phyloP scores from a whole-genome alignment of 202 grass and related monocot species.

The Elaeis oleifera region DNA sequence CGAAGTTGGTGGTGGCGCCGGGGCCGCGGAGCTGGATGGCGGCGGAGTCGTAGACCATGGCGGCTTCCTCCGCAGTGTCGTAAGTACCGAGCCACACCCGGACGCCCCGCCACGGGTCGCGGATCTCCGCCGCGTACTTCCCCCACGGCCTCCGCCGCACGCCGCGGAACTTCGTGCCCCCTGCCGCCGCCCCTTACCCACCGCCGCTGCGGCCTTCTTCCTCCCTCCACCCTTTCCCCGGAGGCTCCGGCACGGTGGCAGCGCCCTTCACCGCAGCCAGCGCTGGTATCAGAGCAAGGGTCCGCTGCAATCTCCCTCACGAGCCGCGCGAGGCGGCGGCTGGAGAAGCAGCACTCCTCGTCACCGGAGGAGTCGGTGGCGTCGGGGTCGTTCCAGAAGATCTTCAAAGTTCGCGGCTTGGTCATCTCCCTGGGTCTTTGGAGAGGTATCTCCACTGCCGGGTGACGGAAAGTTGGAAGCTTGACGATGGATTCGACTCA shows the following conservation, averaged over 20 bases:
- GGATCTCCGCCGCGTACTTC: slow-evolving; percentile 93
- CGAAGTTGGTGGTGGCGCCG: slow-evolving; percentile 69
- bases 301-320: slow-evolving; percentile 15
- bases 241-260: slow-evolving; percentile 3
- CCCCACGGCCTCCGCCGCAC: slow-evolving; percentile 88
- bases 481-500: neutral
- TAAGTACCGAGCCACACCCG: slow-evolving; percentile 96
- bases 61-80: slow-evolving; percentile 99
- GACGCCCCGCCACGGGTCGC: slow-evolving; percentile 79
- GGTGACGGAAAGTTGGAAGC: neutral
- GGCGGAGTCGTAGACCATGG: slow-evolving; percentile 78
- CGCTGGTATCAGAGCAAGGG: slow-evolving; percentile 16
- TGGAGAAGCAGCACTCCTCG: slow-evolving; percentile 23
- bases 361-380: slow-evolving; percentile 64
- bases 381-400: slow-evolving; percentile 76
- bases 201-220: neutral
- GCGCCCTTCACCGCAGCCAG: slow-evolving; percentile 12
- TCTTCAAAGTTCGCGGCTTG: slow-evolving; percentile 48
- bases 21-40: slow-evolving; percentile 75
- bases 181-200: neutral
- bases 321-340: slow-evolving; percentile 18
- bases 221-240: slow-evolving; percentile 3
- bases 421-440: slow-evolving; percentile 25
- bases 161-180: slow-evolving; percentile 68
- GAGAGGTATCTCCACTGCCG: neutral